Conservation (phyloP, 2,329 filamentous ascomycete genomes). For the Trichoderma sp. region DNA sequence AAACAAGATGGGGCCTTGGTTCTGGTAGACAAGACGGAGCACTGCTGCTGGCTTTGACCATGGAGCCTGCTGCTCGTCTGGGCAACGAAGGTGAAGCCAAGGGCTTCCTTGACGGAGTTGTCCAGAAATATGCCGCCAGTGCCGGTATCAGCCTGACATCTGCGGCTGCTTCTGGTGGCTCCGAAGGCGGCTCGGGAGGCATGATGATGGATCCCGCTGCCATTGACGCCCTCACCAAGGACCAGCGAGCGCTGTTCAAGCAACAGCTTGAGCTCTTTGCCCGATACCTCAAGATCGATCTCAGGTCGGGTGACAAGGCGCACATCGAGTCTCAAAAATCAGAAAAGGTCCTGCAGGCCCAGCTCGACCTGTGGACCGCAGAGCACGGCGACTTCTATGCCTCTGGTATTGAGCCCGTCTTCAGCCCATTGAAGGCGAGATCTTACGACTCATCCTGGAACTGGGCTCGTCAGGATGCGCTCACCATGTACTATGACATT, state of each 20-base stretch:
- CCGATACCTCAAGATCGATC: slow-evolving; percentile 94
- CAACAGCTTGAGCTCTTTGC: slow-evolving; percentile 96
- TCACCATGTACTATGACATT: slow-evolving; percentile 99
- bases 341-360: slow-evolving; percentile 83
- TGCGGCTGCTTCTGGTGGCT: slow-evolving; percentile 72
- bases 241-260: slow-evolving; percentile 95
- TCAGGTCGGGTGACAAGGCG: slow-evolving; percentile 94
- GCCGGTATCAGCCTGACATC: slow-evolving; percentile 84
- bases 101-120: slow-evolving; percentile 82
- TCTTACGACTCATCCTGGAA: slow-evolving; percentile 99
- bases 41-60: slow-evolving; percentile 84
- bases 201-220: slow-evolving; percentile 99
- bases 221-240: slow-evolving; percentile 94
- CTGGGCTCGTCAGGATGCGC: slow-evolving; percentile 95
- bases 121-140: slow-evolving; percentile 85
- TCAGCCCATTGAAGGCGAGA: slow-evolving; percentile 90
- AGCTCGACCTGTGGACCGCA: slow-evolving; percentile 90
- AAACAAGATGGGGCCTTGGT: slow-evolving; percentile 88
- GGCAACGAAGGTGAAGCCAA: slow-evolving; percentile 91
- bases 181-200: slow-evolving; percentile 71
- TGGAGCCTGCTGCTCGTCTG: slow-evolving; percentile 87
- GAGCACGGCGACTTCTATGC: slow-evolving; percentile 98
- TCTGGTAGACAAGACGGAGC: slow-evolving; percentile 89
- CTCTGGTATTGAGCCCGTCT: slow-evolving; percentile 88
- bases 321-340: slow-evolving; percentile 84